These are phyloP conservation scores for Neurospora hispaniola DNA, from an alignment of 495 filamentous ascomycete genomes.

Conservation along the genomic window DNA sequence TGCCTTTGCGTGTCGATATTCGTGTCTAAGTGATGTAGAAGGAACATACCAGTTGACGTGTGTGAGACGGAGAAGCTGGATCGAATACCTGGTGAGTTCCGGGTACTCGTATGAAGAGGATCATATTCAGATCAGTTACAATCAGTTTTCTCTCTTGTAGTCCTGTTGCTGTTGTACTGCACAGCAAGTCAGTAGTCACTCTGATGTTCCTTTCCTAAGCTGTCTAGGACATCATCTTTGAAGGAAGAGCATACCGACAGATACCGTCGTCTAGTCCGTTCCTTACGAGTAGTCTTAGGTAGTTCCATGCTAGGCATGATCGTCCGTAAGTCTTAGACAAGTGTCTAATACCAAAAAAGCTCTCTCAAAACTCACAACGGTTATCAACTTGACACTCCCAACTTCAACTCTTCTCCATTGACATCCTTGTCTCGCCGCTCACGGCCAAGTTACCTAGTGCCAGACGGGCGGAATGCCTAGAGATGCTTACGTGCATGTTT, in stretches of 20 bases:
- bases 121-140: background rate
- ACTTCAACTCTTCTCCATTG: background rate
- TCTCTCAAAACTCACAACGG: background rate
- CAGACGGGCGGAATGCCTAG: background rate
- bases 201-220: background rate
- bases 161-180: background rate
- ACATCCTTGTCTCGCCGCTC: background rate
- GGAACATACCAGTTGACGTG: background rate
- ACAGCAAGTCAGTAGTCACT: background rate
- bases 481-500: background rate
- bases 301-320: background rate
- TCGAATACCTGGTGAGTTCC: too few relatives aligned
- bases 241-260: background rate
- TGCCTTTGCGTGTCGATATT: background rate
- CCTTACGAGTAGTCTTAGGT: background rate
- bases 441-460: background rate
- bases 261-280: background rate
- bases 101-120: background rate
- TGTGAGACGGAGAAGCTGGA: background rate
- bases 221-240: background rate
- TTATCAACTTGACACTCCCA: background rate
- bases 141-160: background rate
- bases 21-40: background rate
- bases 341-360: background rate
- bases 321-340: background rate